Base-by-base conservation (phyloP, 371 early-diverging fungal species). In the Dinochytrium kinnereticum region DNA sequence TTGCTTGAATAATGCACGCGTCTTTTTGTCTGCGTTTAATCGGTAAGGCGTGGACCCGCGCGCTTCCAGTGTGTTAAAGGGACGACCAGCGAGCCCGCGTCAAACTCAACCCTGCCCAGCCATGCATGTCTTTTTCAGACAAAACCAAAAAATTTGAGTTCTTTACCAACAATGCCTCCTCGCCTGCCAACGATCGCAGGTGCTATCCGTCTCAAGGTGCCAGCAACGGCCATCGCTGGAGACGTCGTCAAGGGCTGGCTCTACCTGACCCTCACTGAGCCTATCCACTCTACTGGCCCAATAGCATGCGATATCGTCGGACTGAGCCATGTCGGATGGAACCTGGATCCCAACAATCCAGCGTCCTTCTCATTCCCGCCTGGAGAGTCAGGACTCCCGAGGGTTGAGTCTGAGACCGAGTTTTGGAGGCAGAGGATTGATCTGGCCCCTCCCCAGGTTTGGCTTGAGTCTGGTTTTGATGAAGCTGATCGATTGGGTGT, bases 381-480 rank as follows among this genome's bases (percentile, higher is more conserved):
- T 3, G 28, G 40, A 7, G 44, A 40, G 44, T 21, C 64, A 13
- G 34, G 64, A 5, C 34, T 34, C 10, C 64, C 34, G 34, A 64
- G 66, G 36, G 61, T 34, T 7, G 61, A 34, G 36, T 3, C 15
- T 7, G 61, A 66, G 44, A 30, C 30, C 10, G 66, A 66, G 66
- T 40, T 66, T 33, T 66, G 66, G 66, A 66, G 66, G 28, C 66
- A 66, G 49, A 38, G 66, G 15, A 40, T 66, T 2, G 66, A 66
- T 44, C 17, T 66, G 10, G 66, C 66, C 3, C 66, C 66, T 21
- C 66, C 66, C 10, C 66, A 66, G 61, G 61, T 61, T 21, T 26
- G 61, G 28, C 13, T 34, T 3, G 3, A 5, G 13, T 61, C 24
- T 7, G 30, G 31, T 61, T 17, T 3, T 44, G 7, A 44, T 7